Evolutionary conservation across 2,329 filamentous ascomycete species (phyloP).

Genomic region (Hypoxylon sp.): DNA sequence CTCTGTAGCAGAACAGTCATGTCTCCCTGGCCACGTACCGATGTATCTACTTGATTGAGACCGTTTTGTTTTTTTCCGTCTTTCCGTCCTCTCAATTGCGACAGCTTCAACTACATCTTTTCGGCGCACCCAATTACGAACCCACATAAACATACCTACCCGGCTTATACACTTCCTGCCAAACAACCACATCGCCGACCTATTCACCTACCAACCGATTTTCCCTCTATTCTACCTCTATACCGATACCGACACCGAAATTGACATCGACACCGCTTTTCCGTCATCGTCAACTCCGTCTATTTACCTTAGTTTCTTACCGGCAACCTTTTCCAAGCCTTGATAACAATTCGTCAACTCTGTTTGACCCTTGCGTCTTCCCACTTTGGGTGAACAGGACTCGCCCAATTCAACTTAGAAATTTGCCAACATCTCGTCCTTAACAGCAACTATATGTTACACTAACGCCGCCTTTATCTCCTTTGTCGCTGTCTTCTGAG

Average conservation of each 20-base stretch:
- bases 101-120: slow-evolving; percentile 17
- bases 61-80: slow-evolving; percentile 18
- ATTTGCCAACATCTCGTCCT: neutral
- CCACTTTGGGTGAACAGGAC: slow-evolving; percentile 3
- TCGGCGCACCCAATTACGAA: slow-evolving; percentile 20
- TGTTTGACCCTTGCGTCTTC: slow-evolving; percentile 15
- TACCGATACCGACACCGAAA: neutral
- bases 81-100: slow-evolving; percentile 9
- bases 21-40: slow-evolving; percentile 18
- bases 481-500: slow-evolving; percentile 23
- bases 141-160: slow-evolving; percentile 3
- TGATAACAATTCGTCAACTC: slow-evolving; percentile 19
- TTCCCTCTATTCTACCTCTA: neutral
- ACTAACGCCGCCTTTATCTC: neutral
- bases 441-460: neutral
- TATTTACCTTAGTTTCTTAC: slow-evolving; percentile 6
- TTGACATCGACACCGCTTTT: slow-evolving; percentile 1
- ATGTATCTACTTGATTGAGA: slow-evolving; percentile 30
- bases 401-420: slow-evolving; percentile 4
- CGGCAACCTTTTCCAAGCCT: slow-evolving; percentile 13
- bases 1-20: slow-evolving; percentile 14
- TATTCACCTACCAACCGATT: slow-evolving; percentile 2
- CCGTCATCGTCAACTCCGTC: neutral
- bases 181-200: slow-evolving; percentile 9
- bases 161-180: neutral